Evolutionary conservation across 176 grass and related monocot species (phyloP).

Genomic region (Oryza longistaminata): DNA sequence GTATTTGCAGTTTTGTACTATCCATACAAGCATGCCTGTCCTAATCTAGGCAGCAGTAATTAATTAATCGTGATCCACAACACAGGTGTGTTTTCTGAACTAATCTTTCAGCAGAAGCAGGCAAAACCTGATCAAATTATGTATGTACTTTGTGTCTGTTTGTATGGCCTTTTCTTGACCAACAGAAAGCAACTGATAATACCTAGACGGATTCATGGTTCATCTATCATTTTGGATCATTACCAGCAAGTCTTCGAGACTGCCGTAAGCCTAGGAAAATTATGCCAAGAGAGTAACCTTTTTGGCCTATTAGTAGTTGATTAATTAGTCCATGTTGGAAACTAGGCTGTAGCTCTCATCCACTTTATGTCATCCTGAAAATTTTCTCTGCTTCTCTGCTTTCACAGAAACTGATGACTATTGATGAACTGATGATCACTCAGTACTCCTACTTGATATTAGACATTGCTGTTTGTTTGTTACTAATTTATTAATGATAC

Average conservation of each 20-base stretch:
- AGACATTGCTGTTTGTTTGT: no score
- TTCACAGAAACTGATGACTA: no score
- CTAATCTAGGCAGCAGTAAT: neutral
- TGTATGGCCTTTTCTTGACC: neutral
- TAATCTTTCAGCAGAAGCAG: neutral
- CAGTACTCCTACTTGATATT: no score
- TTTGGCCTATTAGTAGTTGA: neutral
- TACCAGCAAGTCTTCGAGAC: neutral
- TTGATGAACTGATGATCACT: no score
- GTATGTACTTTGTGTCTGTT: neutral
- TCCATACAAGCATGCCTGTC: neutral
- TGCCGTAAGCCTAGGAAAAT: neutral
- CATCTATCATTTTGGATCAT: neutral
- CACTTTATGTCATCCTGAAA: neutral
- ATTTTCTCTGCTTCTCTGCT: neutral
- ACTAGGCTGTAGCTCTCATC: neutral
- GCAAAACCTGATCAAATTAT: neutral
- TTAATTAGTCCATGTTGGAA: neutral
- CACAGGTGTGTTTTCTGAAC: neutral
- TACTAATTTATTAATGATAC: no score
- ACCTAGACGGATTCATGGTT: neutral
- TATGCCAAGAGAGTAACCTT: neutral
- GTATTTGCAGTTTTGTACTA: neutral
- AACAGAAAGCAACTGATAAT: slow-evolving; percentile 1
- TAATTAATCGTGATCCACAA: neutral